Base-by-base conservation (phyloP, 257 asterid genomes). In the Solanum corneliomulleri region DNA sequence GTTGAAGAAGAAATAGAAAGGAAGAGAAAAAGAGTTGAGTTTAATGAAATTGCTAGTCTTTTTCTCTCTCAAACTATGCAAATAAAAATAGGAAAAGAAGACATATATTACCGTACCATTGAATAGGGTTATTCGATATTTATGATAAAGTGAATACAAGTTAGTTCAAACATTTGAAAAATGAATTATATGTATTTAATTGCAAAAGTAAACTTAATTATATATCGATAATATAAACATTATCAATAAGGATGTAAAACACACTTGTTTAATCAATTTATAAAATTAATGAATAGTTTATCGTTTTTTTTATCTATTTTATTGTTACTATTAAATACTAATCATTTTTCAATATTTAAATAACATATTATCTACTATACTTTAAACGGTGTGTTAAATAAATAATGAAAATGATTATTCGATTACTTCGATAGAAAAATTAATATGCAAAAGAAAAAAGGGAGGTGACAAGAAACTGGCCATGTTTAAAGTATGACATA, bases 11-110 rank as follows among this genome's bases (percentile, higher is more conserved):
- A 80, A 86, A 90, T 91, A 56, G 94, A 91, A 91, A 93, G 88
- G 90, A 93, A 93, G 94, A 93, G 95, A 77, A 92, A 93, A 88
- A 91, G 92, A 78, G 93, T 25, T 10, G 92, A 91, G 82, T 86
- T 85, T 78, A 77, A 89, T 74, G 86, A 86, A 82, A 87, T 77
- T 86, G 89, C 76, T 68, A 86, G 86, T 86, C 86, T 89, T 86
- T 88, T 90, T 87, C 69, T 89, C 71, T 91, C 90, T 39, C 92
- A 90, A 33, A 33, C 81, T 93, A 60, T 92, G 95, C 92, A 90
- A 91, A 87, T 92, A 88, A 89, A 89, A 80, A 4, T 9, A 42
- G 35, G 2, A 37, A 37, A n/a, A 76, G 35, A 35, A 23, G 47
- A 41, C 42, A 9, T 52, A 52, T 52, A 0, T 16, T 52, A 5